phyloP scores from a whole-genome alignment of 2,329 filamentous ascomycete genomes.

The Cladorrhinum sp. region DNA sequence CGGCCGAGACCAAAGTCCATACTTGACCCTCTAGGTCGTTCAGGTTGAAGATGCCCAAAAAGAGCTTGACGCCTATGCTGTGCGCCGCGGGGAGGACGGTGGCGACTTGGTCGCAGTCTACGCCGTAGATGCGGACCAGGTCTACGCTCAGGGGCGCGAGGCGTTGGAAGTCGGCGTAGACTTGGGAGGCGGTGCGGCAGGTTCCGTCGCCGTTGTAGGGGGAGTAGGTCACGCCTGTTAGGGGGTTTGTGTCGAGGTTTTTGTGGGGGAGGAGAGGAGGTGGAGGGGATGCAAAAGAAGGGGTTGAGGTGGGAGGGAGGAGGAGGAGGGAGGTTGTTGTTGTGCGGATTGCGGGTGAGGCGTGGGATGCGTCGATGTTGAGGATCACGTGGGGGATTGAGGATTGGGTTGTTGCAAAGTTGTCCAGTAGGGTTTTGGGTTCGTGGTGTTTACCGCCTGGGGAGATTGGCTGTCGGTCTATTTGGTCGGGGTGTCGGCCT shows the following conservation, averaged over 20 bases:
- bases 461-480: neutral
- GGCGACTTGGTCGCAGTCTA: slow-evolving; percentile 71
- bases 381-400: neutral
- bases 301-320: neutral
- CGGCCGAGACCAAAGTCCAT: slow-evolving; percentile 56
- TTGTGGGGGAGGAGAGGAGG: neutral
- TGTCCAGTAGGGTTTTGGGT: neutral
- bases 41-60: slow-evolving; percentile 71
- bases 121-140: slow-evolving; percentile 73
- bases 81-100: slow-evolving; percentile 62
- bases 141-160: slow-evolving; percentile 51
- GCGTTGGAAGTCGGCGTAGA: slow-evolving; percentile 61
- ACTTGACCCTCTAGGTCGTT: slow-evolving; percentile 54
- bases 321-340: neutral
- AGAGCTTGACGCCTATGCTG: slow-evolving; percentile 64
- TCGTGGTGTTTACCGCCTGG: slow-evolving; percentile 1
- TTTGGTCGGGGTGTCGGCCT: slow-evolving; percentile 18
- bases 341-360: neutral
- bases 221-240: slow-evolving; percentile 45
- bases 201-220: slow-evolving; percentile 49
- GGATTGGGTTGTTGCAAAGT: neutral
- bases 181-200: slow-evolving; percentile 65
- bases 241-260: neutral
- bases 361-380: neutral
- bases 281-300: neutral